Conservation (phyloP, 495 filamentous ascomycete species). For the Annulohypoxylon stygium region DNA sequence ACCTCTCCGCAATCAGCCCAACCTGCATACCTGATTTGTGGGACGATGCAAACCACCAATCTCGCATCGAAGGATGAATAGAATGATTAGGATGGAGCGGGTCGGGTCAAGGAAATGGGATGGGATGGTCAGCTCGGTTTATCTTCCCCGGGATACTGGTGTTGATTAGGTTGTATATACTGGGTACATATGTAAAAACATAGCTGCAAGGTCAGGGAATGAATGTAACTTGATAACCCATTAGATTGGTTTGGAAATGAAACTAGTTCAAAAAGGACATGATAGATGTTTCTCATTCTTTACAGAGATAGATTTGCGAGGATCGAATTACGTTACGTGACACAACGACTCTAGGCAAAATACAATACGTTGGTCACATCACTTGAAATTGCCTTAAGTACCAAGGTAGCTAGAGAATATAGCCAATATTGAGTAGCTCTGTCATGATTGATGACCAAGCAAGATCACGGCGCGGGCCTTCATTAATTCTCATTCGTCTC, state of each 20-base stretch:
- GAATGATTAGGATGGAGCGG: background rate
- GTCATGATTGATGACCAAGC: slow-evolving; percentile 4
- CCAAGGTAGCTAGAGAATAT: background rate
- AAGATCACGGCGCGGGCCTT: slow-evolving; percentile 1
- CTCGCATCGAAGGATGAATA: slow-evolving; percentile 30
- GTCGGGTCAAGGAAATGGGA: slow-evolving; percentile 1
- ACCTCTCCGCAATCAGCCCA: slow-evolving; percentile 6
- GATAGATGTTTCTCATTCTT: background rate
- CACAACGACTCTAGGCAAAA: background rate
- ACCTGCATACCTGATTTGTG: slow-evolving; percentile 15
- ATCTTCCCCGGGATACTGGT: slow-evolving; percentile 2
- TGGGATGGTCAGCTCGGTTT: background rate
- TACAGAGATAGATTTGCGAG: background rate
- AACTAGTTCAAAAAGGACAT: background rate
- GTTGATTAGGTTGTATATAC: no score
- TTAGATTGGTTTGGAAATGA: background rate
- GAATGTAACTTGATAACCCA: background rate
- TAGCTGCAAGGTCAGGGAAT: background rate
- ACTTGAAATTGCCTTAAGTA: background rate
- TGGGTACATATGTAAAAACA: no score
- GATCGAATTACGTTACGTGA: background rate
- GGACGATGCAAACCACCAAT: slow-evolving; percentile 28
- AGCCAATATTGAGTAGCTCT: background rate
- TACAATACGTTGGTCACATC: background rate
- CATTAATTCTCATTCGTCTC: slow-evolving; percentile 30